A percentile compares a stretch with the other conserved stretches of the same genome.
Evolutionary conservation across 2,329 filamentous ascomycete species (phyloP).

Genomic region (Hymenoscyphus fraxineus): DNA sequence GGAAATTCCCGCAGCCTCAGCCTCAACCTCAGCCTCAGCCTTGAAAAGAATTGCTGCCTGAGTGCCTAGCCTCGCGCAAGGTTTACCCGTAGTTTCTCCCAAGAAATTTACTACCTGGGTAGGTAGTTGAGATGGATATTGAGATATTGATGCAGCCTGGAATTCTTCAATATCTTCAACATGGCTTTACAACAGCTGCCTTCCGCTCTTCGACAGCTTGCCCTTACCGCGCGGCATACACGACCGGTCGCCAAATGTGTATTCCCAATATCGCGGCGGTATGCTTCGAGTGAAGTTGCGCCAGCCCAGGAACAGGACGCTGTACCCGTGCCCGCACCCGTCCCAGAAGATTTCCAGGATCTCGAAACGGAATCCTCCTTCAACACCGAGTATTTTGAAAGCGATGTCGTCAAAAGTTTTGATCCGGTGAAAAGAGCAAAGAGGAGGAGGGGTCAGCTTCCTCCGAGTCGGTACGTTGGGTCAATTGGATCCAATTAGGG

Average conservation of each 20-base stretch:
- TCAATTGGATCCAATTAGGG: neutral
- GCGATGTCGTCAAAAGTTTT: constrained; percentile 39
- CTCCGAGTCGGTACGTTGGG: constrained; percentile 38
- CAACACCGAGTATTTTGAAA: constrained; percentile 33
- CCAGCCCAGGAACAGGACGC: constrained; percentile 17
- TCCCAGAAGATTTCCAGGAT: constrained; percentile 36
- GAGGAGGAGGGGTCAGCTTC: constrained; percentile 37
- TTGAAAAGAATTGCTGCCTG: neutral
- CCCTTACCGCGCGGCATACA: constrained; percentile 21
- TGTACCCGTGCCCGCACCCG: constrained; percentile 4
- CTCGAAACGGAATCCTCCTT: constrained; percentile 46
- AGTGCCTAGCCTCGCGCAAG: constrained; percentile 7
- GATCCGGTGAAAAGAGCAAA: constrained; percentile 46
- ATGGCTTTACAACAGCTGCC: constrained; percentile 36
- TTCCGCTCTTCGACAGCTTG: constrained; percentile 28
- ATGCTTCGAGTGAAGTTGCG: constrained; percentile 30
- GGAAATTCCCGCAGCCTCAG: too few species aligned
- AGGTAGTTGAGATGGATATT: too few species aligned
- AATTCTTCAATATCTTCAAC: constrained; percentile 13
- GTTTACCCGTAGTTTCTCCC: neutral
- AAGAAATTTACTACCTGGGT: constrained; percentile 19
- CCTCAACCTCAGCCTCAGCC: too few species aligned
- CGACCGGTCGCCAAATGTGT: constrained; percentile 15
- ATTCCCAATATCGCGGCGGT: constrained; percentile 24
- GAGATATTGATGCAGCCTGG: neutral